Percentiles rank a stretch among this genome's conserved stretches.
phyloP scores from a whole-genome alignment of 352 stramenopile genomes.

The Lagenidium sp. region DNA sequence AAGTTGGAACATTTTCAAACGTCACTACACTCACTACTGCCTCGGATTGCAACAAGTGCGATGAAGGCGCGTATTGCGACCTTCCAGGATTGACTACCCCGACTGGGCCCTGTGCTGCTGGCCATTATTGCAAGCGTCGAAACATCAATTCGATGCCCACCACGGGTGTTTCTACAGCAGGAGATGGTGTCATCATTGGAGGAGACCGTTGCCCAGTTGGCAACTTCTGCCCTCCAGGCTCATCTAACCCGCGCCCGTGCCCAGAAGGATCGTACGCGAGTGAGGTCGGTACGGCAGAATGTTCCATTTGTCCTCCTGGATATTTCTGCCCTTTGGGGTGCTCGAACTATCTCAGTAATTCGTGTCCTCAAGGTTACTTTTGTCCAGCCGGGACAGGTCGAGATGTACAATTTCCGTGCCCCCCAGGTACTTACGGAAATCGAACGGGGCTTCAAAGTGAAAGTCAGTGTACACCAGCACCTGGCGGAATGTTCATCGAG shows the following conservation, averaged over 20 bases:
- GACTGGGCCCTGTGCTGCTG: slow-evolving; percentile 23
- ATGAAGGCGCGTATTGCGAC: slow-evolving; percentile 39
- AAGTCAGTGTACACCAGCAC: slow-evolving; percentile 51
- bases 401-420: slow-evolving; percentile 55
- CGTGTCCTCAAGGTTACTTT: slow-evolving; percentile 76
- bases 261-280: slow-evolving; percentile 57
- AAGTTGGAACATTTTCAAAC: slow-evolving; percentile 51
- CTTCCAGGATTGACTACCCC: slow-evolving; percentile 21
- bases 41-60: slow-evolving; percentile 47
- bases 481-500: slow-evolving; percentile 59
- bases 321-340: slow-evolving; percentile 30
- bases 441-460: slow-evolving; percentile 26
- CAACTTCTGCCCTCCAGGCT: slow-evolving; percentile 68
- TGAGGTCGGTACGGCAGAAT: slow-evolving; percentile 15
- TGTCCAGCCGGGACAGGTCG: slow-evolving; percentile 58
- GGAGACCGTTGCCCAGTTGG: slow-evolving; percentile 50
- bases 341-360: slow-evolving; percentile 25
- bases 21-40: slow-evolving; percentile 23
- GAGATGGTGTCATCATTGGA: background rate
- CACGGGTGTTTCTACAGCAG: background rate
- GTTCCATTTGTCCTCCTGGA: slow-evolving; percentile 20
- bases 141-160: slow-evolving; percentile 4
- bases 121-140: slow-evolving; percentile 22
- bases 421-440: slow-evolving; percentile 69
- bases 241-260: slow-evolving; percentile 47